Evolutionary conservation across 1,284 basidiomycete species (phyloP).

Genomic region (Fomitopsis palustris): DNA sequence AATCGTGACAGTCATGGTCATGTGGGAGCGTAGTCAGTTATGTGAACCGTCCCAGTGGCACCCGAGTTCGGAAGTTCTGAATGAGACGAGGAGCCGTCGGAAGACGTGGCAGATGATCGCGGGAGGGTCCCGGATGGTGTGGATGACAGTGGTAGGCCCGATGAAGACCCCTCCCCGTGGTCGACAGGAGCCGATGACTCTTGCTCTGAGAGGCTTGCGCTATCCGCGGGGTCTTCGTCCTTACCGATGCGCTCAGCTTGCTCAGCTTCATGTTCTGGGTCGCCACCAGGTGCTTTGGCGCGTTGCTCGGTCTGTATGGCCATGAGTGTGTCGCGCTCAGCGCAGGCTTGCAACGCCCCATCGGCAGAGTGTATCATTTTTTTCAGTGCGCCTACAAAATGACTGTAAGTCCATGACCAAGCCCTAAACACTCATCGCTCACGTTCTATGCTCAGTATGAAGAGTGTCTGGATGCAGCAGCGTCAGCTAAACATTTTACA

Average conservation of each 20-base stretch:
- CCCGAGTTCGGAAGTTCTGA: not conserved
- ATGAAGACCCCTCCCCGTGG: not conserved
- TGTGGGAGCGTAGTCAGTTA: not conserved
- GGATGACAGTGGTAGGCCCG: not conserved
- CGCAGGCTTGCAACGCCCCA: not conserved
- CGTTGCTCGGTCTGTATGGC: not conserved
- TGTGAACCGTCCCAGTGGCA: not conserved
- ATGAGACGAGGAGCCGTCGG: not conserved
- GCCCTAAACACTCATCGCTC: conserved; percentile 18
- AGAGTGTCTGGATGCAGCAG: conserved; percentile 36
- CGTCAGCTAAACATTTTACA: not conserved
- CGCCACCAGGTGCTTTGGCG: not conserved
- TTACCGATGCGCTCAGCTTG: not conserved
- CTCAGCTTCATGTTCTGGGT: not conserved
- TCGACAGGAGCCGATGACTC: not conserved
- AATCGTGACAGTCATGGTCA: not conserved
- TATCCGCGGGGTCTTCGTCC: not conserved
- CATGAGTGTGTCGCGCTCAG: not conserved
- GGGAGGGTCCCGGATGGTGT: not conserved
- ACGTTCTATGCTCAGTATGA: conserved; percentile 55
- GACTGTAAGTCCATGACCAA: not conserved
- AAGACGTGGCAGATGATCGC: not conserved
- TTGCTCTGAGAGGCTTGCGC: not conserved
- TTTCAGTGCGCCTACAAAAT: not conserved
- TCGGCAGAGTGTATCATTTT: not conserved